A percentile compares a stretch with the other conserved stretches of the same genome.
Evolutionary conservation across 345 rosid genomes (phyloP).

Genomic region (Nephelium lappaceum): DNA sequence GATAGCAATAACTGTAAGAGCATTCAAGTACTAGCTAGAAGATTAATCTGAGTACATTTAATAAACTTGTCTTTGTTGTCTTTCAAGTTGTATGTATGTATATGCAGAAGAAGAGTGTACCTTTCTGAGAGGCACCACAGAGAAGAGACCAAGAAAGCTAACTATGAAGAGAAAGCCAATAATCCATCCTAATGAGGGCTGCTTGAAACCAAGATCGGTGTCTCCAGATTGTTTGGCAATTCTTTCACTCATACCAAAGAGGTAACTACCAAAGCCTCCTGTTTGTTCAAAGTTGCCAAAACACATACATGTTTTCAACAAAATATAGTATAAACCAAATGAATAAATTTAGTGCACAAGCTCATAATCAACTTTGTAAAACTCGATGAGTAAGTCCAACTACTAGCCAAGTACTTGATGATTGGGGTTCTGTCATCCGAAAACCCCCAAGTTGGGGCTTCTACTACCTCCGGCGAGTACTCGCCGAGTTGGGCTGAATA

Average conservation of each 20-base stretch:
- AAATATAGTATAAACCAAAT: background rate
- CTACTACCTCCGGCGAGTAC: too few relatives aligned
- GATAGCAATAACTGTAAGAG: too few relatives aligned
- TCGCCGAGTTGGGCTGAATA: too few relatives aligned
- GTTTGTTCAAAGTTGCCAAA: background rate
- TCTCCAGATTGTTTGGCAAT: constrained; percentile 56
- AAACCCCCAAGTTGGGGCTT: too few relatives aligned
- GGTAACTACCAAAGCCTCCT: constrained; percentile 86
- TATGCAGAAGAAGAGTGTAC: constrained; percentile 30
- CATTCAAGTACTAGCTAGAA: too few relatives aligned
- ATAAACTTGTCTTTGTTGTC: too few relatives aligned
- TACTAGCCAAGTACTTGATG: too few relatives aligned
- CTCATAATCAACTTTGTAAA: too few relatives aligned
- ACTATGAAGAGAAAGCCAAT: constrained; percentile 81
- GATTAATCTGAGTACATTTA: too few relatives aligned
- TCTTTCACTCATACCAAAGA: constrained; percentile 71
- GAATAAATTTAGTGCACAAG: too few relatives aligned
- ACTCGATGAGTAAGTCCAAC: too few relatives aligned
- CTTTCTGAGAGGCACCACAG: constrained; percentile 81
- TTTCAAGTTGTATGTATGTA: background rate
- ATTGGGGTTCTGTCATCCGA: too few relatives aligned
- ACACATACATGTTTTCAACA: background rate
- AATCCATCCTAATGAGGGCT: constrained; percentile 71
- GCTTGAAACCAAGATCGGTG: constrained; percentile 40
- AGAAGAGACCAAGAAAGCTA: constrained; percentile 89